These are phyloP conservation scores for Talaromyces islandicus DNA, from an alignment of 2,329 filamentous ascomycete genomes.

Conservation along the genomic window DNA sequence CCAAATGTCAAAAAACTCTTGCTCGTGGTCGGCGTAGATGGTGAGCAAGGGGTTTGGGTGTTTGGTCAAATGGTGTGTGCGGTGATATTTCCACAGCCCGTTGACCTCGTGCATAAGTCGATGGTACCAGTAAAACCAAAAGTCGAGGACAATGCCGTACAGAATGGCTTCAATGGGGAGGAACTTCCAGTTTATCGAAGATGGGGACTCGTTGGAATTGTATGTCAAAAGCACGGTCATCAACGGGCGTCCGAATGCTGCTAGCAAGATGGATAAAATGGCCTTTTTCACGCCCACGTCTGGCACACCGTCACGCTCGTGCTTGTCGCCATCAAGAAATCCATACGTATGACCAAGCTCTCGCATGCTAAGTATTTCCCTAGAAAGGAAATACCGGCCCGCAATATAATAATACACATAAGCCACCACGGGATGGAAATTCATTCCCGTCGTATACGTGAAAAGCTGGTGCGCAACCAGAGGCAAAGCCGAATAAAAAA, in stretches of 20 bases:
- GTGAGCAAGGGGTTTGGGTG: conserved; percentile 35
- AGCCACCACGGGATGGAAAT: conserved; percentile 19
- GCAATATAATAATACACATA: conserved; percentile 28
- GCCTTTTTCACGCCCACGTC: conserved; percentile 29
- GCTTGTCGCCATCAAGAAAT: conserved; percentile 38
- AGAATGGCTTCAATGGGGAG: conserved; percentile 29
- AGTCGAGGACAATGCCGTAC: conserved; percentile 36
- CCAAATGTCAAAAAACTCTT: conserved; percentile 35
- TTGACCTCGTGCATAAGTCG: conserved; percentile 34
- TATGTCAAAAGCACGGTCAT: conserved; percentile 23
- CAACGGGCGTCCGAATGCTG: conserved; percentile 21
- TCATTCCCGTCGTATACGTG: conserved; percentile 19
- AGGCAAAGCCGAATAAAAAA: conserved; percentile 29
- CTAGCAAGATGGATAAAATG: conserved; percentile 21
- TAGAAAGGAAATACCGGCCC: conserved; percentile 32
- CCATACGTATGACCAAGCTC: conserved; percentile 28
- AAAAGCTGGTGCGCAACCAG: conserved; percentile 30
- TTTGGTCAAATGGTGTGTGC: conserved; percentile 38
- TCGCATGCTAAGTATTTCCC: conserved; percentile 29
- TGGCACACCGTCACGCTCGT: conserved; percentile 34
- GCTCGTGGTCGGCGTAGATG: conserved; percentile 33
- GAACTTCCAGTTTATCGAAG: conserved; percentile 23
- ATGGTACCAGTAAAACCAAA: conserved; percentile 40
- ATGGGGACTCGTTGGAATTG: conserved; percentile 13
- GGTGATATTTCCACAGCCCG: conserved; percentile 34